These are phyloP conservation scores for Puccinia novopanici DNA, from an alignment of 1,284 basidiomycete species.

Conservation along the genomic window DNA sequence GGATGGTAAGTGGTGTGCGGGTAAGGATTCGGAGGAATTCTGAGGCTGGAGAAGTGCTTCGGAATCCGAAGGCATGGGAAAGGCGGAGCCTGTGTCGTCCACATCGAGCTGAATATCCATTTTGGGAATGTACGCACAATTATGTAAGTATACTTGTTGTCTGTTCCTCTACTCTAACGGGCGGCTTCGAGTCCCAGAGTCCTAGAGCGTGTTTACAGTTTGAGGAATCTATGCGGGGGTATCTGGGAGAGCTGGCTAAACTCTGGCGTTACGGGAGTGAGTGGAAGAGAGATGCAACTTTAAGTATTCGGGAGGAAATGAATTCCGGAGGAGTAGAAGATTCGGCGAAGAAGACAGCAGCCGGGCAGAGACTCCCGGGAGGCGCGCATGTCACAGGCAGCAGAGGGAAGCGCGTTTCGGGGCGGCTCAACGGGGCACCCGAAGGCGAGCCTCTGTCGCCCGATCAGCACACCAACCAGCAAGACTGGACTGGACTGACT, in stretches of 20 bases:
- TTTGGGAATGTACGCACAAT: background rate
- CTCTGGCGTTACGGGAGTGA: background rate
- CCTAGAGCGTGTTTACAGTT: background rate
- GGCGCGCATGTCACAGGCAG: background rate
- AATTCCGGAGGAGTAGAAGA: no score
- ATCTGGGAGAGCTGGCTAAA: background rate
- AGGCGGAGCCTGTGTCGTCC: background rate
- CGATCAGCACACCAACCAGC: no score
- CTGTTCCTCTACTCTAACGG: background rate
- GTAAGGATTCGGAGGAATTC: background rate
- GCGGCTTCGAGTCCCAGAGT: background rate
- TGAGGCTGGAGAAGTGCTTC: background rate
- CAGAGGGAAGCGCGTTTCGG: no score
- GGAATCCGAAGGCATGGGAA: conserved; percentile 10
- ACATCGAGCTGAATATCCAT: conserved; percentile 20
- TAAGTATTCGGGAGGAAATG: no score
- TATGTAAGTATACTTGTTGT: background rate
- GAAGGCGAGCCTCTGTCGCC: no score
- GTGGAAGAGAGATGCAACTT: background rate
- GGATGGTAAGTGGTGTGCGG: background rate
- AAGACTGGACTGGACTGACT: no score
- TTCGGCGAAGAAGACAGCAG: no score
- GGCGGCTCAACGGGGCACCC: background rate
- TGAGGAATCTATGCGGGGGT: background rate
- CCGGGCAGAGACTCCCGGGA: no score